Evolutionary conservation across 225 moss, liverwort and hornwort species (phyloP), one percentile per base, ranked within the genome.

Genomic region (Pseudisothecium myosuroides): DNA sequence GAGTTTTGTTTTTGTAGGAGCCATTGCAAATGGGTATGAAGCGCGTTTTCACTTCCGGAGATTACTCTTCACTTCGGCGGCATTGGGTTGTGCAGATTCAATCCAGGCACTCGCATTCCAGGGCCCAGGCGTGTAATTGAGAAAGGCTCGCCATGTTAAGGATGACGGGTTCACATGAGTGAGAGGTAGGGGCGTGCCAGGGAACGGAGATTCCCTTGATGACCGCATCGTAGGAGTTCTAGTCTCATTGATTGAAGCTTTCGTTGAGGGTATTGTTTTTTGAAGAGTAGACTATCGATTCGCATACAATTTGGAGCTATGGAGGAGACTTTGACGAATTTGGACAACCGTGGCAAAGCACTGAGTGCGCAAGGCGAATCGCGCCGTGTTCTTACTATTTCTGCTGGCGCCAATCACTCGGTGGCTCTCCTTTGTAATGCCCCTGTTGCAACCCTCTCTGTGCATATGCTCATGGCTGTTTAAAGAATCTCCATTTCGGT

Each of bases 371-470:
- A 75, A 61, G 76, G 56, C 78, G 89, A 83, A 49, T 9, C 85
- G 41, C 88, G 90, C 67, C 80, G 68, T 16, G 92, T 92, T 12
- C 5, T 77, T 56, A 83, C 61, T 41, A 65, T 92, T 75, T 93
- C 92, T 62, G 89, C 92, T 28, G 93, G 93, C 59, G 93, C 93
- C 80, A 93, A 86, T 56, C 93, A 93, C 91, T 83, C 93, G 9
- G 88, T 93, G 56, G 90, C 88, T 76, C 88, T 93, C 52, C 87
- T 93, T 21, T 86, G 88, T 93, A 89, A 88, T 73, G 55, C 36
- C 69, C 69, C 36, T 75, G 29, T 88, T 43, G 67, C 67, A 81
- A 39, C 79, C 60, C 21, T 91, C 89, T 43, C 55, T 55, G 66
- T 56, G 8, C 69, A 27, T 41, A 54, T 58, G 39, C 28, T 41